Conservation (phyloP, 495 filamentous ascomycete genomes). For the Penicillium pancosmium region DNA sequence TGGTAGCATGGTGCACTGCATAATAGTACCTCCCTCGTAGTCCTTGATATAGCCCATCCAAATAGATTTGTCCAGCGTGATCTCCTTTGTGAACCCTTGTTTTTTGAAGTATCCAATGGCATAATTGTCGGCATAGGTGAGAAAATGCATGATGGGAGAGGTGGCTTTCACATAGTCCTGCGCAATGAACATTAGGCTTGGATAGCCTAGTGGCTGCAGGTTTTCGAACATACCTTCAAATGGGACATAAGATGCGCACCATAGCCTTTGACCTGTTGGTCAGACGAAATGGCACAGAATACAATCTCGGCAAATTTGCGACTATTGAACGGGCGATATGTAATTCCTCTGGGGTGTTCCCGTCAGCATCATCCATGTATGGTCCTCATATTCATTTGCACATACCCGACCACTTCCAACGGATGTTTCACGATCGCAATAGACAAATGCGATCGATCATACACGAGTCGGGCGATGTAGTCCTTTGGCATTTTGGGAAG, state of each 20-base stretch:
- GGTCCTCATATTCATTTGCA: slow-evolving; percentile 3
- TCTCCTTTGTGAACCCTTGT: slow-evolving; percentile 98
- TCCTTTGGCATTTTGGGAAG: slow-evolving; percentile 99
- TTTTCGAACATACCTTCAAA: slow-evolving; percentile 61
- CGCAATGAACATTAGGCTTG: slow-evolving; percentile 16
- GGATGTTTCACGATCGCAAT: slow-evolving; percentile 98
- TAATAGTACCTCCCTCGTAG: slow-evolving; percentile 98
- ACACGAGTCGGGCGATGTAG: slow-evolving; percentile 95
- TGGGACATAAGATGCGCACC: slow-evolving; percentile 98
- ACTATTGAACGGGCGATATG: slow-evolving; percentile 91
- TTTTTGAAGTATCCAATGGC: slow-evolving; percentile 99
- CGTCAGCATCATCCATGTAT: slow-evolving; percentile 18
- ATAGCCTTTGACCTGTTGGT: slow-evolving; percentile 98
- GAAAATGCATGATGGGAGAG: slow-evolving; percentile 95
- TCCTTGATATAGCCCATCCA: slow-evolving; percentile 99
- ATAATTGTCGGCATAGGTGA: slow-evolving; percentile 98
- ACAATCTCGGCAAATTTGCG: slow-evolving; percentile 97
- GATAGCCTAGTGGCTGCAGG: neutral
- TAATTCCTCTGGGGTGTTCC: slow-evolving; percentile 69
- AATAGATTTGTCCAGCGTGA: slow-evolving; percentile 82
- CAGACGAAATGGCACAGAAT: slow-evolving; percentile 96
- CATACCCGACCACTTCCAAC: slow-evolving; percentile 82
- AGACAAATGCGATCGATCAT: slow-evolving; percentile 92
- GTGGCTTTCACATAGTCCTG: slow-evolving; percentile 96
- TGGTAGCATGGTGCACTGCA: slow-evolving; percentile 98